These are phyloP conservation scores for Pseudonitzschia multistriata DNA, from an alignment of 108 stramenopile species.

Conservation along the genomic window DNA sequence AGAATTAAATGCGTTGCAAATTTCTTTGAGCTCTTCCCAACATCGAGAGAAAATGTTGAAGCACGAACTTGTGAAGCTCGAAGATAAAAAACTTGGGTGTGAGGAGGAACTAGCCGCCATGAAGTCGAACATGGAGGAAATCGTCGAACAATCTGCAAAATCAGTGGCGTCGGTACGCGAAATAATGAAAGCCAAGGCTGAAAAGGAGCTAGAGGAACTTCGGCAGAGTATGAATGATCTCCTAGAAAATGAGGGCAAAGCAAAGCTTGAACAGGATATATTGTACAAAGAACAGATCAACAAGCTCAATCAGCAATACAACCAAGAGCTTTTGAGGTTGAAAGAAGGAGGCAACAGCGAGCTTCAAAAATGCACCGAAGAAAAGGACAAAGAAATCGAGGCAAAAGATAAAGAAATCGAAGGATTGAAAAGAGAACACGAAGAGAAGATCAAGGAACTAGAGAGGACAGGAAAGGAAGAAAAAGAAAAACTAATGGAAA, in stretches of 20 bases:
- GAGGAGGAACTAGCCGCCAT: conserved; percentile 9
- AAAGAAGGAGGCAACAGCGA: conserved; percentile 4
- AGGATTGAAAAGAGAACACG: conserved; percentile 35
- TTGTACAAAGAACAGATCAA: conserved; percentile 24
- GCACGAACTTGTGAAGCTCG: conserved; percentile 28
- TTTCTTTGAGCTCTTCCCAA: conserved; percentile 30
- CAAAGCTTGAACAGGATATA: conserved; percentile 25
- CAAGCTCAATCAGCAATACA: conserved; percentile 22
- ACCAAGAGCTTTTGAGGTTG: conserved; percentile 22
- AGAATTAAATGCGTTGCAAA: conserved; percentile 15
- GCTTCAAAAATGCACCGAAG: conserved; percentile 22
- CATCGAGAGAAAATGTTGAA: conserved; percentile 41
- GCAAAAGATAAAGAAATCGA: conserved; percentile 46
- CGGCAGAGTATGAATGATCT: conserved; percentile 46
- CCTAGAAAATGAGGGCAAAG: conserved; percentile 52
- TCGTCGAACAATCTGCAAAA: conserved; percentile 20
- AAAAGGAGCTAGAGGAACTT: conserved; percentile 43
- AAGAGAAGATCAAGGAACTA: conserved; percentile 35
- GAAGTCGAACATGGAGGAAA: conserved; percentile 21
- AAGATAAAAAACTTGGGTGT: conserved; percentile 16
- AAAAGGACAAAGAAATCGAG: conserved; percentile 25
- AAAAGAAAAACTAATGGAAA: conserved; percentile 32
- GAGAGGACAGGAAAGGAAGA: conserved; percentile 42
- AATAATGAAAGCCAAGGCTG: conserved; percentile 32
- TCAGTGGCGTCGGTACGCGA: conserved; percentile 38